Evolutionary conservation across 1,284 basidiomycete genomes (phyloP).

Genomic region (Singerocomus inundabilis): DNA sequence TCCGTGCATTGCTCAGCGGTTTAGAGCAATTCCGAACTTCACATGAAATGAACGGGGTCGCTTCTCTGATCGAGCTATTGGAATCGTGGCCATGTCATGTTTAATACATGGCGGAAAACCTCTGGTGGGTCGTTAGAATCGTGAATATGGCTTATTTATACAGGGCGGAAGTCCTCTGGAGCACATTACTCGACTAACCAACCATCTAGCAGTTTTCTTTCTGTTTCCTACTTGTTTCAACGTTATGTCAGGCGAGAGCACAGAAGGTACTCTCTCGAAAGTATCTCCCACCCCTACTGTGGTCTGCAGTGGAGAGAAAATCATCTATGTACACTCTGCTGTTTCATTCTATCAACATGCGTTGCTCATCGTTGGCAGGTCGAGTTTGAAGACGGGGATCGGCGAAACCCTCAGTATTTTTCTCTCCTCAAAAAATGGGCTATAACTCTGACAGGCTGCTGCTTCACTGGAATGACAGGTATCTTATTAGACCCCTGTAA

Average conservation of each 20-base stretch:
- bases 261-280: constrained; percentile 1
- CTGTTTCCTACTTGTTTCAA: neutral
- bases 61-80: constrained; percentile 2
- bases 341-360: neutral
- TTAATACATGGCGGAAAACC: no score
- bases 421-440: constrained; percentile 25
- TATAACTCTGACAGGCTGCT: constrained; percentile 25
- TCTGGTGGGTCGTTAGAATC: no score
- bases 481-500: neutral
- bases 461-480: constrained; percentile 21
- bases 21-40: neutral
- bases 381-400: constrained; percentile 27
- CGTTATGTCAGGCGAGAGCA: constrained; percentile 13
- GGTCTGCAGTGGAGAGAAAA: no score
- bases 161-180: neutral
- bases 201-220: neutral
- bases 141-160: constrained; percentile 18
- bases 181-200: neutral
- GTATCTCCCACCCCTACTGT: constrained; percentile 1
- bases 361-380: constrained; percentile 20
- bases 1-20: neutral
- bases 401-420: constrained; percentile 26
- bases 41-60: neutral
- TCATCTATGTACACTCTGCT: constrained; percentile 9
- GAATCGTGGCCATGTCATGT: no score